Evolutionary conservation across 139 green algal species (phyloP).

Genomic region (Choricystis sp.): DNA sequence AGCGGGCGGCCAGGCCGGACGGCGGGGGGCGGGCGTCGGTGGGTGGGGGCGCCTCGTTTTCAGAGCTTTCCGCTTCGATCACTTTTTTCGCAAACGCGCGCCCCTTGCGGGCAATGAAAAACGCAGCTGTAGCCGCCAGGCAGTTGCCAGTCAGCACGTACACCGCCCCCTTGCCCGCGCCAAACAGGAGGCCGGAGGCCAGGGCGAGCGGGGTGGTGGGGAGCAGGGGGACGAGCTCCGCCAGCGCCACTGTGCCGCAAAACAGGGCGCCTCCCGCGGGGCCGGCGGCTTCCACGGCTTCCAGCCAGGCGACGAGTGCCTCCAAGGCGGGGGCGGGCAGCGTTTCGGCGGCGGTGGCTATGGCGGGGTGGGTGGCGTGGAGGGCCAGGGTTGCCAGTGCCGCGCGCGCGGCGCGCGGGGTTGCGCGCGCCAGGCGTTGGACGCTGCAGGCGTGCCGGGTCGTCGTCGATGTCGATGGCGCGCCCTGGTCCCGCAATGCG

Average conservation of each 20-base stretch:
- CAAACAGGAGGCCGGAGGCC: slow-evolving; percentile 61
- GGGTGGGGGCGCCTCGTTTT: neutral
- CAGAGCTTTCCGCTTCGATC: slow-evolving; percentile 1
- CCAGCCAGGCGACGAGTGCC: too few relatives aligned
- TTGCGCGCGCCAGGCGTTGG: too few relatives aligned
- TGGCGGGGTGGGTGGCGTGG: too few relatives aligned
- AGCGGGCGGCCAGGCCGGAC: slow-evolving; percentile 15
- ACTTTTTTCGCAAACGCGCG: slow-evolving; percentile 8
- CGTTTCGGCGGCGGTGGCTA: too few relatives aligned
- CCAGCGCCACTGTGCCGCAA: slow-evolving; percentile 33
- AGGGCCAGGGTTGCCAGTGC: too few relatives aligned
- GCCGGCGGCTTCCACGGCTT: slow-evolving; percentile 42
- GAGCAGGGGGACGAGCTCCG: slow-evolving; percentile 68
- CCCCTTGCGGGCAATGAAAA: slow-evolving; percentile 12
- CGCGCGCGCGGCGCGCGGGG: too few relatives aligned
- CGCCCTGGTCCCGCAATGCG: too few relatives aligned
- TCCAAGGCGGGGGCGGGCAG: too few relatives aligned
- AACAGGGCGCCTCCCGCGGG: slow-evolving; percentile 40
- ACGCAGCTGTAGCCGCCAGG: slow-evolving; percentile 11
- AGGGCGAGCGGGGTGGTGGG: slow-evolving; percentile 63
- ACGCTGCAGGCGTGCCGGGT: too few relatives aligned
- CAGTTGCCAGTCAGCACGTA: slow-evolving; percentile 11
- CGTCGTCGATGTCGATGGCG: too few relatives aligned
- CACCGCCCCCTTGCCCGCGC: slow-evolving; percentile 30
- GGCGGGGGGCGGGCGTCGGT: neutral